These are phyloP conservation scores for Gracilaria domingensis DNA, from an alignment of 23 red algal genomes.

Conservation along the genomic window DNA sequence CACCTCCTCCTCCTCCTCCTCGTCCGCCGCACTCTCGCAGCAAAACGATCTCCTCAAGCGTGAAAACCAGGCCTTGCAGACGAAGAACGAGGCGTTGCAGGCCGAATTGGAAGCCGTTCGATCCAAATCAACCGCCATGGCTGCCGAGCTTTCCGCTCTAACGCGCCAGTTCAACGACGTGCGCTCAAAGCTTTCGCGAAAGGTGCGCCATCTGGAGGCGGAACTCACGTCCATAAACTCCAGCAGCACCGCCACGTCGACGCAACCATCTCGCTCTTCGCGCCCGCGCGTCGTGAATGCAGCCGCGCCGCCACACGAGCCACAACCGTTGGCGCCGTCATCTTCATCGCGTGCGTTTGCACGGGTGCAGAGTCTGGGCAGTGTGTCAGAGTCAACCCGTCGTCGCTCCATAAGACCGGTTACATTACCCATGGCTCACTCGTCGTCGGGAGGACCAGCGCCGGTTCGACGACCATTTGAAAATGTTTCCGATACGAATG, in stretches of 20 bases:
- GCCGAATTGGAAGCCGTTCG: not conserved
- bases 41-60: not conserved
- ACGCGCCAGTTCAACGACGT: slow-evolving; percentile 21
- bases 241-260: no score
- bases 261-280: not conserved
- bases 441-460: no score
- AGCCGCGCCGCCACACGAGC: not conserved
- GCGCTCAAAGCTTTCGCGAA: not conserved
- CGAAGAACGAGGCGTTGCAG: not conserved
- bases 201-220: slow-evolving; percentile 32
- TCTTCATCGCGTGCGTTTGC: not conserved
- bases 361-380: slow-evolving; percentile 33
- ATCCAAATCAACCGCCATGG: not conserved
- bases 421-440: not conserved
- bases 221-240: not conserved
- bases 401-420: not conserved
- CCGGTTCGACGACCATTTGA: not conserved
- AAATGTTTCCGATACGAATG: not conserved
- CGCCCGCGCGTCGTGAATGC: not conserved
- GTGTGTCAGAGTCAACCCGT: slow-evolving; percentile 8
- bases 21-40: not conserved
- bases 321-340: not conserved
- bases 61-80: not conserved
- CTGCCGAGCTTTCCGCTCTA: not conserved
- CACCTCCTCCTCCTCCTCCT: not conserved